phyloP scores from a whole-genome alignment of 345 rosid genomes.

The thale cress (Arabidopsis thaliana) region DNA sequence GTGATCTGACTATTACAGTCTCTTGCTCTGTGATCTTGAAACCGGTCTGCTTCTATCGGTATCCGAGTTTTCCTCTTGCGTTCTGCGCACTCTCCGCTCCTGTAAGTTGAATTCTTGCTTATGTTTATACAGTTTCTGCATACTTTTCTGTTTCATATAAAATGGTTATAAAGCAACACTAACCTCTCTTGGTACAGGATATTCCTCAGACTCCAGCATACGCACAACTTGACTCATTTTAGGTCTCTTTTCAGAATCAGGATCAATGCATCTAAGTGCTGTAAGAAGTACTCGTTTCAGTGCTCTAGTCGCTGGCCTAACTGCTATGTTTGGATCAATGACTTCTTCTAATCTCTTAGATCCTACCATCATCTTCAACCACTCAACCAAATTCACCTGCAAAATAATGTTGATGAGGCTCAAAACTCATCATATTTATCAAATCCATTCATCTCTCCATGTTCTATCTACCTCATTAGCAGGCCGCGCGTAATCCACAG shows the following conservation, averaged over 20 bases:
- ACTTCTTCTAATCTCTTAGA: conserved; percentile 84
- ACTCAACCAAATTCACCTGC: conserved; percentile 95
- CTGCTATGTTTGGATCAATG: conserved; percentile 83
- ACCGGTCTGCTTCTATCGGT: conserved; percentile 68
- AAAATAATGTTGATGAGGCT: conserved; percentile 13
- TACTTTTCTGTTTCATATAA: not conserved
- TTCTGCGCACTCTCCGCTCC: conserved; percentile 85
- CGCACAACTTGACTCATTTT: conserved; percentile 97
- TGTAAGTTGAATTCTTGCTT: conserved; percentile 44
- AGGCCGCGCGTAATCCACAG: conserved; percentile 94
- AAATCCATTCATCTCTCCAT: not conserved
- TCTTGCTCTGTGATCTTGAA: conserved; percentile 70
- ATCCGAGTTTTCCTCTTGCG: conserved; percentile 79
- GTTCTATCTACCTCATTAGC: conserved; percentile 65
- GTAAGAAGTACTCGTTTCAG: conserved; percentile 87
- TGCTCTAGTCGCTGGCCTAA: conserved; percentile 78
- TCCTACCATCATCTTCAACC: conserved; percentile 99
- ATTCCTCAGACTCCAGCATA: conserved; percentile 95
- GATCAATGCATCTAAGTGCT: conserved; percentile 96
- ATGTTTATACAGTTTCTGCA: conserved; percentile 7
- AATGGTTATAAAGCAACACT: not conserved
- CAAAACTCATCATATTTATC: not conserved
- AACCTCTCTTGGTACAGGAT: conserved; percentile 96
- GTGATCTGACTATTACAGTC: conserved; percentile 12
- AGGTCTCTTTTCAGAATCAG: conserved; percentile 86